Base-by-base conservation (phyloP, 306 rosid genomes). In the Vigna unguiculata region DNA sequence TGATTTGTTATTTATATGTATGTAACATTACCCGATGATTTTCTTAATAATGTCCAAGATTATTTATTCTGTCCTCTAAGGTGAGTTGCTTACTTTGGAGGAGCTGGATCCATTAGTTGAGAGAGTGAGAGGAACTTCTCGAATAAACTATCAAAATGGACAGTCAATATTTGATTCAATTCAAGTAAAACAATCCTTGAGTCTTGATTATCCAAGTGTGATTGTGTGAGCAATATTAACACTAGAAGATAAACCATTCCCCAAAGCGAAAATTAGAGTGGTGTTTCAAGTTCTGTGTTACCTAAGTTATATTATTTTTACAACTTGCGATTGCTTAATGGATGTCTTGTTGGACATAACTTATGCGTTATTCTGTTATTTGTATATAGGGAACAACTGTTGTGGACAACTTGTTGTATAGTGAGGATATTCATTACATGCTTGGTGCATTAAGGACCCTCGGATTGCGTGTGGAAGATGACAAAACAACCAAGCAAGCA, bases 401-500 rank as follows among this genome's bases (percentile, higher is more conserved):
- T 66, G 93, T 96, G 34, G 99, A 96, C 88, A 96, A 96, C 82
- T 87, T 96, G 90, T 78, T 96, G 63, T 78, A 86, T 49, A 96
- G 99, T 57, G 99, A 96, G 72, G 99, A 96, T 81, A 70, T 96
- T 79, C 96, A 88, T 86, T 96, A 91, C 82, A 96, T 96, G 99
- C 92, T 96, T 69, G 97, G 84, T 67, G 99, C 99, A 67, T 86
- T 96, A 82, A 87, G 77, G 70, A 85, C 96, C 66, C 96, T 96
- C 28, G 97, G 99, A 67, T 87, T 96, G 28, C 52, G 24, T 54
- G 97, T 96, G 61, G 98, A 89, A 88, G 98, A 87, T 38, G 93
- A 92, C 84, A 86, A 87, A 63, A 80, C 79, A 73, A 85, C 75
- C 65, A 93, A 93, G 80, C 86, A 84, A 85, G 99, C 98, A 46